Base-by-base conservation (phyloP, 129 eudicot species). In the Artemisia tridentata region DNA sequence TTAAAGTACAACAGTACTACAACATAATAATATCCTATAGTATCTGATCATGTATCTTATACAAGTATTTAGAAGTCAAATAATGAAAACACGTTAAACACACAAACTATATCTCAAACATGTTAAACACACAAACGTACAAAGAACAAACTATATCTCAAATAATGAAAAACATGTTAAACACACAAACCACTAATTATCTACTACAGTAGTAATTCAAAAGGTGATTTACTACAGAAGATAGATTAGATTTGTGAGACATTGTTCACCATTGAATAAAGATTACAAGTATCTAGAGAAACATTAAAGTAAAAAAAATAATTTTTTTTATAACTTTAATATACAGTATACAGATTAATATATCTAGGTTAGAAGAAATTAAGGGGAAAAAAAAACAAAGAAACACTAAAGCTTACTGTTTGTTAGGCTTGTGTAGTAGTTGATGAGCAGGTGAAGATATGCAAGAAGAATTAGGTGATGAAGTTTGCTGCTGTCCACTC, bases 381-480 rank as follows among this genome's bases (percentile, higher is more conserved):
- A 18, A 1, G 5, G 4, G 5, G 3, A 13, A 13, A 3, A 20
- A 25, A 47, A 49, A 47, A 7, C 0, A 13, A 68, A 38, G 2
- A 2, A 7, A n/a, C 16, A 20, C n/a, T 17, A 70, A 70, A 15
- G 41, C 86, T 84, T 68, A 90, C 97, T 75, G 84, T 80, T 88
- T 78, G 55, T 76, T 71, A 56, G 81, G 81, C 50, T 76, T 75
- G n/a, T 72, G 75, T 3, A 77, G 72, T 41, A 52, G 71, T 51
- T 67, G 62, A 64, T 23, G 65, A 25, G 65, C 63, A 54, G 85
- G 82, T 16, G 97, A 86, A 12, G 97, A 87, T 53, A 87, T 71
- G 1, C 85, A 84, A 58, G 84, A 83, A 15, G 76, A 84, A 23
- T 75, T 75, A 10, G 79, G 79, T 55, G 79, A 75, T 43, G 72